Percentiles rank a stretch among this genome's conserved stretches.
Conservation (phyloP, 1,284 basidiomycete species). For the Gomphus bonarii region DNA sequence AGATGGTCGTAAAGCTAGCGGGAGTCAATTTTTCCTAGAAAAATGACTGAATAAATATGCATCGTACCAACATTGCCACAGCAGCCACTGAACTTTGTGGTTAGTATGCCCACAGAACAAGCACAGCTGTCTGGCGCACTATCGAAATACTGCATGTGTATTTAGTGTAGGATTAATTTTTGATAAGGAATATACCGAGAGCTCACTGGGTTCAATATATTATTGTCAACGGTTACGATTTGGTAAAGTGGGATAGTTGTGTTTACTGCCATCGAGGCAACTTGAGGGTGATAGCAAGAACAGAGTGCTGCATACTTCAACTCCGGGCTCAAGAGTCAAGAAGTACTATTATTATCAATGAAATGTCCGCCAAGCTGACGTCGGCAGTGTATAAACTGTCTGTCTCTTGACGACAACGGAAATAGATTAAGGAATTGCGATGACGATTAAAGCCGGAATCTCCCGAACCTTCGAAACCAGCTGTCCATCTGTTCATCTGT, state of each 20-base stretch:
- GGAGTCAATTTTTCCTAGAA: too few species aligned
- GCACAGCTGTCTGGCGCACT: not conserved
- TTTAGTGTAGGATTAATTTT: not conserved
- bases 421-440: too few species aligned
- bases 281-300: too few species aligned
- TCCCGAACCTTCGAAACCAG: too few species aligned
- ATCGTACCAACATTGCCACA: not conserved
- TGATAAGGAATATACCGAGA: too few species aligned
- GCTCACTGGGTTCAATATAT: not conserved
- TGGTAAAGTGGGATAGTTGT: not conserved
- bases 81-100: not conserved
- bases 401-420: too few species aligned
- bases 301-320: not conserved
- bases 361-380: too few species aligned
- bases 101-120: not conserved
- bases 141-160: not conserved
- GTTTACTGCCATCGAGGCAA: not conserved
- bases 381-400: too few species aligned
- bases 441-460: too few species aligned
- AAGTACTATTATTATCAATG: too few species aligned
- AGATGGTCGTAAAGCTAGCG: not conserved
- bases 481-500: too few species aligned
- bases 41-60: not conserved
- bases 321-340: too few species aligned
- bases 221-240: not conserved